A percentile compares a stretch with the other conserved stretches of the same genome.
Evolutionary conservation across 148 eudicot species (phyloP).

Genomic region (Gaultheria prostrata): DNA sequence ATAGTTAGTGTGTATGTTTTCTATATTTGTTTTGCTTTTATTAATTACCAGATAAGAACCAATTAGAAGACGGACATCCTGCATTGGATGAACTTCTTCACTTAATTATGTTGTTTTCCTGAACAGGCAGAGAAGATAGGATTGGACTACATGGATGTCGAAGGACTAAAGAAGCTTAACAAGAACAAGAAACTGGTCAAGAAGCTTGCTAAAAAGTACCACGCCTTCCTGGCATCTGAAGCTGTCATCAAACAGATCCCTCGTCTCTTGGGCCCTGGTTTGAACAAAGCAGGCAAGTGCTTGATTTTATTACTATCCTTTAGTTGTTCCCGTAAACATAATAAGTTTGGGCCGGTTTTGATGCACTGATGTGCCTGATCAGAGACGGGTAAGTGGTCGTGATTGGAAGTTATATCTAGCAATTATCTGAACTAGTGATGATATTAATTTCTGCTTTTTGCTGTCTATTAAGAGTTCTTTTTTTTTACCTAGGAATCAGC

Average conservation of each 20-base stretch:
- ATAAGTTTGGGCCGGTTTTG: not conserved
- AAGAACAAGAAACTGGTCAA: conserved; percentile 40
- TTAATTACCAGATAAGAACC: not conserved
- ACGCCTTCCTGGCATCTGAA: conserved; percentile 36
- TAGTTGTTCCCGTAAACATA: not conserved
- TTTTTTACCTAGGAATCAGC: too few relatives aligned
- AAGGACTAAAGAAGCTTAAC: conserved; percentile 36
- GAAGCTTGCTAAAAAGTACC: conserved; percentile 38
- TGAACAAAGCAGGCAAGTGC: conserved; percentile 40
- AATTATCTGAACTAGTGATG: not conserved
- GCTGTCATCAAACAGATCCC: conserved; percentile 43
- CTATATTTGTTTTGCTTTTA: not conserved
- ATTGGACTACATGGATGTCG: conserved; percentile 37
- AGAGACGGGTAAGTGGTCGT: not conserved
- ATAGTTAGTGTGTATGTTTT: too few relatives aligned
- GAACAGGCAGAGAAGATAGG: conserved; percentile 35
- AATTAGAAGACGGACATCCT: not conserved
- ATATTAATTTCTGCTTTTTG: too few relatives aligned
- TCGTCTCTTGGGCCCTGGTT: conserved; percentile 42
- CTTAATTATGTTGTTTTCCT: not conserved
- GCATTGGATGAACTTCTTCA: not conserved
- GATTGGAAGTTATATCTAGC: not conserved
- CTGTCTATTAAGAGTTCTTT: too few relatives aligned
- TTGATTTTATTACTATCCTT: not conserved
- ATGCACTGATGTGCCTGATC: not conserved